Evolutionary conservation across 352 stramenopile species (phyloP), one percentile per base, ranked within the genome.

Genomic region (Lagenidium giganteum): DNA sequence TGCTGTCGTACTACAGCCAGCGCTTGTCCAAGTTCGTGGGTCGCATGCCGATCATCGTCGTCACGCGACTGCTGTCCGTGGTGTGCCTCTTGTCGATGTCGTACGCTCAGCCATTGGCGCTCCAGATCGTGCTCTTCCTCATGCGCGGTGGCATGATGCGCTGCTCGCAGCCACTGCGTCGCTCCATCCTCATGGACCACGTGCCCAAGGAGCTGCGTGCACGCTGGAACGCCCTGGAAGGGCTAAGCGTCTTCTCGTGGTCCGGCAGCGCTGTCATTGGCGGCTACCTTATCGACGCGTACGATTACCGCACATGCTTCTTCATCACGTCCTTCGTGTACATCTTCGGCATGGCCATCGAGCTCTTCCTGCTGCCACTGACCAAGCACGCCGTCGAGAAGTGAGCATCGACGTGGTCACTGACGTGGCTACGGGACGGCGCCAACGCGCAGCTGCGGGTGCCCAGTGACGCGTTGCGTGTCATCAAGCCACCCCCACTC

Each of bases 281-380:
- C 27, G 78, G 78, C 21, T 91, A 73, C 35, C 47, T 91, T 34
- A 87, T 91, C 39, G 78, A 91, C 57, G 67, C 58, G 14, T 86
- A 86, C 53, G 73, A 61, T 33, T 91, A 91, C 53, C 75, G 78
- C 39, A 71, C 42, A 53, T 91, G 78, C 53, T 91, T 91, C 42
- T 60, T 78, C n/a, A 87, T 91, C 58, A 91, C 78, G 47, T 78
- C 67, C 17, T 38, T 78, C n/a, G 77, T 91, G 24, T 91, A 91
- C 59, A 53, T 60, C 20, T 37, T 54, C 13, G 78, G 78, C 11
- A 37, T 91, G 25, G 46, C 43, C 3, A 38, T 91, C 23, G 78
- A 91, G 47, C 49, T 73, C 30, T 37, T 87, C 18, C 51, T 88
- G 13, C 44, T 91, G n/a, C 79, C 75, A 11, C 42, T 85, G 14